Base-by-base conservation (phyloP, 2,329 filamentous ascomycete genomes). In the Orbilia quercus region DNA sequence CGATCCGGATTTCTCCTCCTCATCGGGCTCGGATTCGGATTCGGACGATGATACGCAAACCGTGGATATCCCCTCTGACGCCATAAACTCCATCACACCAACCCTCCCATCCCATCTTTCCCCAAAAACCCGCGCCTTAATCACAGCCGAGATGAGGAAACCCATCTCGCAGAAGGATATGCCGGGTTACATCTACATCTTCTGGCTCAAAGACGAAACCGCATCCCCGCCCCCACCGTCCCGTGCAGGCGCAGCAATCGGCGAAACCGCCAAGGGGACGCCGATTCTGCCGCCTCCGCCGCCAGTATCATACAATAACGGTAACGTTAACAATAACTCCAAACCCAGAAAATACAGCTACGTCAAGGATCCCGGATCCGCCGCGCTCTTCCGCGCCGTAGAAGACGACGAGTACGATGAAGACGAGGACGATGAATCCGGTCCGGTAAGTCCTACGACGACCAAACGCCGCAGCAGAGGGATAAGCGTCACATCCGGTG, bases 181-280 rank as follows among this genome's bases (percentile, higher is more conserved):
- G 77, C 84, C 90, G 11, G 95, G 95, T 38, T 99, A 95, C 82
- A 98, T 99, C 76, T 99, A 99, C 84, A 96, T 99, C 81, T 99
- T 98, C 84, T 97, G 94, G 92, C 85, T 97, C 20, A 97, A 92
- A 0, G 88, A 92, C 31, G 84, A 86, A 87, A 18, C 84, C 86
- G 7, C 85, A 86, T 9, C 82, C 90, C 53, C 84, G 89, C 44
- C 85, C 87, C 0, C 82, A 84, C 1, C 78, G 82, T 45, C 81
- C 80, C 5, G 77, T 64, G 16, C 77, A 18, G 60, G 50, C 7
- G 51, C 62, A 62, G 76, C 57, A 77, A 77, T 51, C 2, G 42
- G 40, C 16, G 42, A 40, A 12, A 9, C 31, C n/a, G 14, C n/a
- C 6, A 44, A 7, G 3, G 57, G 36, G 18, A 40, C 40, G 14